phyloP scores from a whole-genome alignment of 1,284 basidiomycete species.

The Fomitopsis schrenkii region DNA sequence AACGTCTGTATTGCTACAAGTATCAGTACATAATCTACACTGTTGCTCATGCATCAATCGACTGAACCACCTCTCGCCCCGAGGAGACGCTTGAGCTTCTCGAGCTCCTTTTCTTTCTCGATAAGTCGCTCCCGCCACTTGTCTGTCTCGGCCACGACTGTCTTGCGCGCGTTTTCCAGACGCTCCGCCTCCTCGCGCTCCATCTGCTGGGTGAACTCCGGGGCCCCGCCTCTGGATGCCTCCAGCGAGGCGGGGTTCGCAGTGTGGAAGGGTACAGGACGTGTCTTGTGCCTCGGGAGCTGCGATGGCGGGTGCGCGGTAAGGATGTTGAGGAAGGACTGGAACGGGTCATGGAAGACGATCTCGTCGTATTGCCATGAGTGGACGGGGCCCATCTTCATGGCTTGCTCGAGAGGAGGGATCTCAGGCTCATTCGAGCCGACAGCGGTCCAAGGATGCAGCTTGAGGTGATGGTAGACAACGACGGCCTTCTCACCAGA shows the following conservation, averaged over 20 bases:
- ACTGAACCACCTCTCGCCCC: constrained; percentile 15
- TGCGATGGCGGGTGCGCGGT: constrained; percentile 82
- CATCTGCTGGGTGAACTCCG: constrained; percentile 83
- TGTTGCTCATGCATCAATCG: background rate
- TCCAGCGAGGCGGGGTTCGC: constrained; percentile 61
- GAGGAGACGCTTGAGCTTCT: constrained; percentile 53
- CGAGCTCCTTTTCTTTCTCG: constrained; percentile 73
- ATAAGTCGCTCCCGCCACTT: constrained; percentile 55
- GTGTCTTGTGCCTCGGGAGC: constrained; percentile 61
- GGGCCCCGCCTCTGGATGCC: constrained; percentile 59
- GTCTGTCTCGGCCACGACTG: constrained; percentile 63
- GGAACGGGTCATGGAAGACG: constrained; percentile 93
- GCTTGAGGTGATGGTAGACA: constrained; percentile 90
- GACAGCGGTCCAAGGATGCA: constrained; percentile 84
- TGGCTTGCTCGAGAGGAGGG: constrained; percentile 58
- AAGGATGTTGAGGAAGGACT: constrained; percentile 83
- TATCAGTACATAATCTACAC: constrained; percentile 1
- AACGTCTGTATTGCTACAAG: constrained; percentile 2
- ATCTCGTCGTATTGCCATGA: constrained; percentile 99
- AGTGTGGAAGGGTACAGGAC: constrained; percentile 67
- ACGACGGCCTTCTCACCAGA: constrained; percentile 88
- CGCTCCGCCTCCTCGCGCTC: constrained; percentile 82
- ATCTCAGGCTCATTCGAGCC: constrained; percentile 54
- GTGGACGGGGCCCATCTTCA: constrained; percentile 76
- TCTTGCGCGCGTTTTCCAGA: constrained; percentile 74